These are phyloP conservation scores for Ophiorrhiza pumila DNA, from an alignment of 257 asterid species.

Conservation along the genomic window DNA sequence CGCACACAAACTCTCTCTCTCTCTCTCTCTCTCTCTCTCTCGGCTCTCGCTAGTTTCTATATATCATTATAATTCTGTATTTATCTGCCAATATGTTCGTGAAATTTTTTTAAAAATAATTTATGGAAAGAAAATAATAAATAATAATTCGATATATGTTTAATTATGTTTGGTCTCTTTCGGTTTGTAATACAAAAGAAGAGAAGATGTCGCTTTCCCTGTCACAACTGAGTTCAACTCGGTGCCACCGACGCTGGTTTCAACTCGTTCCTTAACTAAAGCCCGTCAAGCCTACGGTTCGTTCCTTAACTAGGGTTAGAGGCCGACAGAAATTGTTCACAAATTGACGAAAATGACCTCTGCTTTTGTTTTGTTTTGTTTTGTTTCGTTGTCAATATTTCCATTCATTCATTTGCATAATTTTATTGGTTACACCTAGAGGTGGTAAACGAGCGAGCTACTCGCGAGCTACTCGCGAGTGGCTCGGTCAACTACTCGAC, in stretches of 20 bases:
- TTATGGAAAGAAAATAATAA: background rate
- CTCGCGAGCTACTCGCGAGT: too few relatives aligned
- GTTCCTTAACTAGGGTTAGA: constrained; percentile 28
- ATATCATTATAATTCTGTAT: constrained; percentile 7
- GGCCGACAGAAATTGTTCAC: constrained; percentile 20
- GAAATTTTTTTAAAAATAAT: too few relatives aligned
- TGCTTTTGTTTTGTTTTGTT: background rate
- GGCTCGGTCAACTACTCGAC: too few relatives aligned
- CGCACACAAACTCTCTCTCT: constrained; percentile 12
- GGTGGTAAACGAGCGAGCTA: too few relatives aligned
- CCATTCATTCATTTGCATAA: too few relatives aligned
- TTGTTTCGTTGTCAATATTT: too few relatives aligned
- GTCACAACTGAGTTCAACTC: constrained; percentile 18
- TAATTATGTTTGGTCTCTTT: background rate
- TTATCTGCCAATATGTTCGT: too few relatives aligned
- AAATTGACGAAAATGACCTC: constrained; percentile 8
- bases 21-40: constrained; percentile 24
- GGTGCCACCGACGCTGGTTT: constrained; percentile 43
- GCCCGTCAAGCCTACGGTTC: too few relatives aligned
- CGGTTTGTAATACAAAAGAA: background rate
- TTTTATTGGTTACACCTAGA: too few relatives aligned
- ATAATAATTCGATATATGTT: background rate
- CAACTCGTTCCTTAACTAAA: too few relatives aligned
- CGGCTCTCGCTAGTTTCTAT: background rate
- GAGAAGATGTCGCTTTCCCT: constrained; percentile 20